A percentile compares a stretch with the other conserved stretches of the same genome.
Conservation (phyloP, 2,329 filamentous ascomycete genomes). For the Tolypocladium album region DNA sequence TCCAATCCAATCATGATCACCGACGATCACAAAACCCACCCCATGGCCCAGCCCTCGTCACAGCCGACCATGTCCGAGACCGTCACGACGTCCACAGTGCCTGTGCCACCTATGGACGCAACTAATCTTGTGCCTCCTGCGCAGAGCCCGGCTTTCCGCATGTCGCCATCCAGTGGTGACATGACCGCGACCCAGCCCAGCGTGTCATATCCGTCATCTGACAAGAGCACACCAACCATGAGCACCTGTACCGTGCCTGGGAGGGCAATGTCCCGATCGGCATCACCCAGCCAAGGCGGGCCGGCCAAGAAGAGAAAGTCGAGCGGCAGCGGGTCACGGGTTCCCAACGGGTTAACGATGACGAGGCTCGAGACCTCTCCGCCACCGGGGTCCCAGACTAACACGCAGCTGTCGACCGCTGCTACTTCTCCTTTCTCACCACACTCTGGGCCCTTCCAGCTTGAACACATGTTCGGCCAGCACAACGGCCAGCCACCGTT, state of each 20-base stretch:
- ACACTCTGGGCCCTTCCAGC: slow-evolving; percentile 30
- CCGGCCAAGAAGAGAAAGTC: slow-evolving; percentile 78
- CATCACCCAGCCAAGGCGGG: slow-evolving; percentile 57
- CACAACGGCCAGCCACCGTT: slow-evolving; percentile 29
- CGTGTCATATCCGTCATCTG: slow-evolving; percentile 17
- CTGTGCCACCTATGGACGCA: slow-evolving; percentile 14
- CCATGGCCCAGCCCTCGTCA: slow-evolving; percentile 15
- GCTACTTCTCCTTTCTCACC: slow-evolving; percentile 45
- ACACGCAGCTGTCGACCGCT: slow-evolving; percentile 23
- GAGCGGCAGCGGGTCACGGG: slow-evolving; percentile 51
- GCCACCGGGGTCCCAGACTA: slow-evolving; percentile 24
- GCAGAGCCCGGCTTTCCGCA: slow-evolving; percentile 34
- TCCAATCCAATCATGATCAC: slow-evolving; percentile 92
- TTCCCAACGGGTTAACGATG: slow-evolving; percentile 70
- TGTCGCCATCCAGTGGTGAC: slow-evolving; percentile 54
- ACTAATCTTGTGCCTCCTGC: slow-evolving; percentile 21
- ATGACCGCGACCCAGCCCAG: slow-evolving; percentile 46
- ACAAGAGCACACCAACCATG: slow-evolving; percentile 20
- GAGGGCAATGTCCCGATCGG: slow-evolving; percentile 54
- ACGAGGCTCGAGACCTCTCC: slow-evolving; percentile 60
- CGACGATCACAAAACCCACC: slow-evolving; percentile 89
- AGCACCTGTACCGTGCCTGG: slow-evolving; percentile 7
- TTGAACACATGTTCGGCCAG: slow-evolving; percentile 34
- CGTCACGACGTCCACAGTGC: slow-evolving; percentile 11
- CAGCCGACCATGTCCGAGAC: slow-evolving; percentile 17